phyloP scores from a whole-genome alignment of 371 early-diverging fungal species.

The Gilbertella persicaria region DNA sequence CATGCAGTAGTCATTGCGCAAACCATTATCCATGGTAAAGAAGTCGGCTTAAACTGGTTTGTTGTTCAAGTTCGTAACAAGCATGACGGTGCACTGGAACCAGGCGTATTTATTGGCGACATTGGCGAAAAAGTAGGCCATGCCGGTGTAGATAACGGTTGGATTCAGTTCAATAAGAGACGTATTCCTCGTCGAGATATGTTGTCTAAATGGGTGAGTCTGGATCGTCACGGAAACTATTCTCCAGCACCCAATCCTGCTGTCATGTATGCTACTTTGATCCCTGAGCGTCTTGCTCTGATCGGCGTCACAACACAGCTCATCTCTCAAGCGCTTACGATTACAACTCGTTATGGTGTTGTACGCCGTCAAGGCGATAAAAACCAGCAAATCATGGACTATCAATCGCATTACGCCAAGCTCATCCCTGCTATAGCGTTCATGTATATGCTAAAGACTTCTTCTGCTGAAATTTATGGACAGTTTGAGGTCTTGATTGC shows the following conservation, averaged over 20 bases:
- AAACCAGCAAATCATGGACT: slow-evolving; percentile 73
- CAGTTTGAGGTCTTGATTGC: slow-evolving; percentile 40
- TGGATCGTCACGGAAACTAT: slow-evolving; percentile 64
- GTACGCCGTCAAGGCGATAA: slow-evolving; percentile 66
- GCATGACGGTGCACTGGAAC: slow-evolving; percentile 69
- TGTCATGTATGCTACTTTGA: slow-evolving; percentile 66
- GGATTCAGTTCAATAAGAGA: slow-evolving; percentile 89
- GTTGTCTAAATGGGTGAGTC: slow-evolving; percentile 71
- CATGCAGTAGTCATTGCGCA: slow-evolving; percentile 69
- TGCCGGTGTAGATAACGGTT: slow-evolving; percentile 89
- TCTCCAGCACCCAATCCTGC: slow-evolving; percentile 58
- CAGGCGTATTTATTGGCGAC: slow-evolving; percentile 84
- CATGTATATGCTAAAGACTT: slow-evolving; percentile 48
- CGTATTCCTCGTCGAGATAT: slow-evolving; percentile 85
- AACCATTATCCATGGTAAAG: slow-evolving; percentile 65
- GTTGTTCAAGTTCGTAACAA: slow-evolving; percentile 83
- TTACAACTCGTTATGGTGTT: slow-evolving; percentile 70
- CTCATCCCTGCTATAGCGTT: slow-evolving; percentile 62
- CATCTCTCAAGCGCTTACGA: slow-evolving; percentile 59
- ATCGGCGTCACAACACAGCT: slow-evolving; percentile 37
- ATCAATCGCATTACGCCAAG: slow-evolving; percentile 62
- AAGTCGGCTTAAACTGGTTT: slow-evolving; percentile 80
- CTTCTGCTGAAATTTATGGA: slow-evolving; percentile 20
- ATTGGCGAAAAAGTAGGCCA: slow-evolving; percentile 82
- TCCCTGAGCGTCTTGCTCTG: slow-evolving; percentile 64